Percentiles rank a stretch among this genome's conserved stretches.
Evolutionary conservation across 495 filamentous ascomycete genomes (phyloP).

Genomic region (Arthonia radiata): DNA sequence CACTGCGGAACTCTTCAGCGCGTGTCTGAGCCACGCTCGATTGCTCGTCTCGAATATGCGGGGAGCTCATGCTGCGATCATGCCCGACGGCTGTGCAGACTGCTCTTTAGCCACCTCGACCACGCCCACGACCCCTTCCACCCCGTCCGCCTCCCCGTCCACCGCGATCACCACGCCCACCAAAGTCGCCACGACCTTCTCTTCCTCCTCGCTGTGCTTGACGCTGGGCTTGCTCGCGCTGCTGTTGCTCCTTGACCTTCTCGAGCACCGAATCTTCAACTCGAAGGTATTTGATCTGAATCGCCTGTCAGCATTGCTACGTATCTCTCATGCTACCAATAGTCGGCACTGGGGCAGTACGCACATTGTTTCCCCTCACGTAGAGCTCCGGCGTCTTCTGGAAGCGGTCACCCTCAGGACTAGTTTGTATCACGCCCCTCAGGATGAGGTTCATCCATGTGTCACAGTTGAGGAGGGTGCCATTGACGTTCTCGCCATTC

Average conservation of each 20-base stretch:
- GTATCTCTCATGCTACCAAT: background rate
- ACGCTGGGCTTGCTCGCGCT: conserved; percentile 28
- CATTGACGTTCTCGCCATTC: conserved; percentile 93
- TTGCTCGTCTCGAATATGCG: too few species aligned
- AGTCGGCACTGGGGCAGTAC: conserved; percentile 7
- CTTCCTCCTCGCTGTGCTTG: conserved; percentile 45
- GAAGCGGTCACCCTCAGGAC: conserved; percentile 82
- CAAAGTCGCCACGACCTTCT: conserved; percentile 35
- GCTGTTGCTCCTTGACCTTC: conserved; percentile 69
- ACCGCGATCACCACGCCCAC: conserved; percentile 27
- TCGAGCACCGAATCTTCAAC: conserved; percentile 93
- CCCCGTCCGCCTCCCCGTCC: conserved; percentile 26
- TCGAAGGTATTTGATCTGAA: conserved; percentile 90
- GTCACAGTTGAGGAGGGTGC: conserved; percentile 84
- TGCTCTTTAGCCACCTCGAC: conserved; percentile 21
- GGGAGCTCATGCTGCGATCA: too few species aligned
- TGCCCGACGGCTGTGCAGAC: too few species aligned
- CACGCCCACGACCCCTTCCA: conserved; percentile 25
- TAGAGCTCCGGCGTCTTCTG: conserved; percentile 80
- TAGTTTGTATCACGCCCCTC: conserved; percentile 95
- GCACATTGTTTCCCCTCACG: conserved; percentile 84
- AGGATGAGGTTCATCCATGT: conserved; percentile 98
- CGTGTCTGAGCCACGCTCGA: too few species aligned
- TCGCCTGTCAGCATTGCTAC: background rate
- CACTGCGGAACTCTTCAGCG: too few species aligned